These are phyloP conservation scores for Sporodiniella umbellata DNA, from an alignment of 371 early-diverging fungal species.

Conservation along the genomic window DNA sequence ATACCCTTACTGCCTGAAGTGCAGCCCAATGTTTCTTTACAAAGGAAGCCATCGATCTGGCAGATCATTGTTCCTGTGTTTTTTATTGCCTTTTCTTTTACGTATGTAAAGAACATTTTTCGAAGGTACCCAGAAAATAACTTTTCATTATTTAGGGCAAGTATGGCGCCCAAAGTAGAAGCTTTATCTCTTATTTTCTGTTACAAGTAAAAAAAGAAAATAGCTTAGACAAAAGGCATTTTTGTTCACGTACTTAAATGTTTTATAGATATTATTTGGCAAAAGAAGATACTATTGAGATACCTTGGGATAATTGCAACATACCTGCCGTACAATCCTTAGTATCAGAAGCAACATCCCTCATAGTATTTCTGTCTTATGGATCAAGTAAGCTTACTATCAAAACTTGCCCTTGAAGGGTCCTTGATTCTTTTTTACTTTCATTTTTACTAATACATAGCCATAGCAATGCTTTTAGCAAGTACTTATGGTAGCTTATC, in stretches of 20 bases:
- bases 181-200: slow-evolving; percentile 35
- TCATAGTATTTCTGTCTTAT: slow-evolving; percentile 25
- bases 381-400: slow-evolving; percentile 23
- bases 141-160: slow-evolving; percentile 16
- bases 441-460: too few relatives aligned
- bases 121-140: neutral
- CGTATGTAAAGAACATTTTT: slow-evolving; percentile 17
- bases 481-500: slow-evolving; percentile 40
- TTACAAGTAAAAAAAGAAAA: slow-evolving; percentile 21
- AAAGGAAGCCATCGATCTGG: slow-evolving; percentile 25
- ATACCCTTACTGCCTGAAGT: slow-evolving; percentile 6
- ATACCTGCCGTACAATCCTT: slow-evolving; percentile 43
- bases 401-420: neutral
- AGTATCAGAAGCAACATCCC: slow-evolving; percentile 32
- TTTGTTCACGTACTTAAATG: neutral
- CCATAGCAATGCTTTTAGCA: slow-evolving; percentile 35
- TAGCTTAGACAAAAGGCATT: neutral
- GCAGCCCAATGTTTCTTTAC: neutral
- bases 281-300: slow-evolving; percentile 5
- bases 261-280: slow-evolving; percentile 26
- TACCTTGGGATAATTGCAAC: slow-evolving; percentile 32
- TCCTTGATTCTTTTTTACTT: neutral
- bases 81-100: slow-evolving; percentile 12
- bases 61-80: slow-evolving; percentile 24
- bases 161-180: slow-evolving; percentile 29